phyloP scores from a whole-genome alignment of 176 grass and related monocot species.

The Triticum turgidum region DNA sequence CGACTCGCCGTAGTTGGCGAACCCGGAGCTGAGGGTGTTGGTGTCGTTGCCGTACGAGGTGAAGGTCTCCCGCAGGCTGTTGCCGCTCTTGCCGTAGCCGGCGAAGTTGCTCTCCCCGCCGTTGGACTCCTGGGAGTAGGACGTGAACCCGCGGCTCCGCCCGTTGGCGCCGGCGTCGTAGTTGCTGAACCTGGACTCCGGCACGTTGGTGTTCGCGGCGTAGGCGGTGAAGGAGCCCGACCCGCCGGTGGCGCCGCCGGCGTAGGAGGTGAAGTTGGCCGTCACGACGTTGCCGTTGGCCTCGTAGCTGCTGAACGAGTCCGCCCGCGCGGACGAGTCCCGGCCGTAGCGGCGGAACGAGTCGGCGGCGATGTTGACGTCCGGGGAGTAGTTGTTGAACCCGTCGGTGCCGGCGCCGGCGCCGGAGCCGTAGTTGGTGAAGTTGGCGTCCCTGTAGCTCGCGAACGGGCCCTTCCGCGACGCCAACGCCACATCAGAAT shows the following conservation, averaged over 20 bases:
- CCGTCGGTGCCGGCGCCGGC: constrained; percentile 30
- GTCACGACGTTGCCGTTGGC: constrained; percentile 68
- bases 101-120: constrained; percentile 55
- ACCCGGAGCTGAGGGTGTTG: constrained; percentile 59
- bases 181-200: constrained; percentile 61
- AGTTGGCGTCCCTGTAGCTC: constrained; percentile 59
- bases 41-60: constrained; percentile 59
- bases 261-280: constrained; percentile 80
- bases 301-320: constrained; percentile 58
- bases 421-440: constrained; percentile 66
- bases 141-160: constrained; percentile 40
- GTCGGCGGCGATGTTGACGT: constrained; percentile 60
- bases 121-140: constrained; percentile 61
- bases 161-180: constrained; percentile 60
- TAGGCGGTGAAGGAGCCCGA: constrained; percentile 55
- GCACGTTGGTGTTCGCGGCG: constrained; percentile 51
- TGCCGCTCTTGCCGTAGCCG: constrained; percentile 62
- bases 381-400: constrained; percentile 54
- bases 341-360: constrained; percentile 77
- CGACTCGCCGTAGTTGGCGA: constrained; percentile 61
- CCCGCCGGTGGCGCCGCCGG: constrained; percentile 49
- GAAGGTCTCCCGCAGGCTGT: constrained; percentile 53
- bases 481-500: neutral
- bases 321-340: constrained; percentile 19
- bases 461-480: constrained; percentile 21